These are phyloP conservation scores for Botrytis aclada DNA, from an alignment of 2,329 filamentous ascomycete genomes.

Conservation along the genomic window DNA sequence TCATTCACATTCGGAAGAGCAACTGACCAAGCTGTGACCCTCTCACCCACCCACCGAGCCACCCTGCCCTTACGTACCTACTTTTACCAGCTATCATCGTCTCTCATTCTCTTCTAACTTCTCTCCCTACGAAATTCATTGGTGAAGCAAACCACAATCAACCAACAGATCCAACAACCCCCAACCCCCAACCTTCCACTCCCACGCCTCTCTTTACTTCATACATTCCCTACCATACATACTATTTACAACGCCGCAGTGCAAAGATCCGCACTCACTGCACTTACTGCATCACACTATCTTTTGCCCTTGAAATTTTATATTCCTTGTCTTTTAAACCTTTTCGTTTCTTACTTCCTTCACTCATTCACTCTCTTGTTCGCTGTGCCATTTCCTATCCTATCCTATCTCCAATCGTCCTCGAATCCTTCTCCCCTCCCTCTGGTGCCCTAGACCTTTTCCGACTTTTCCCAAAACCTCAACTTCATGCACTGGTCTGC, in stretches of 20 bases:
- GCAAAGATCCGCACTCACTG: background rate
- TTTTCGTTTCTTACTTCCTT: background rate
- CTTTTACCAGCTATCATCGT: background rate
- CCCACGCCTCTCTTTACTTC: background rate
- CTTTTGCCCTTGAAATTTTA: background rate
- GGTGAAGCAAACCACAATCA: background rate
- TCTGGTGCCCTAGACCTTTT: background rate
- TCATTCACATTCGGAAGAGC: too few relatives aligned
- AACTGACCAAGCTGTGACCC: background rate
- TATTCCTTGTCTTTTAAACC: background rate
- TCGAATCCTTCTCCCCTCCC: background rate
- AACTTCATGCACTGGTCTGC: constrained; percentile 15
- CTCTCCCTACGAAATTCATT: background rate
- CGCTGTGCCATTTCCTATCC: background rate
- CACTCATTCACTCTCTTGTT: background rate
- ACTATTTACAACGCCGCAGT: background rate
- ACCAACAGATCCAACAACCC: background rate
- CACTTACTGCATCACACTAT: background rate
- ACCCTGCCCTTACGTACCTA: background rate
- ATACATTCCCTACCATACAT: background rate
- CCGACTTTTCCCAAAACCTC: background rate
- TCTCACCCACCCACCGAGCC: background rate
- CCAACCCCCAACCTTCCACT: background rate
- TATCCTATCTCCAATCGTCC: background rate
- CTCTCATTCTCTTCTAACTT: background rate